Base-by-base conservation (phyloP, 768 basidiomycete genomes). In the Mycena crocata region DNA sequence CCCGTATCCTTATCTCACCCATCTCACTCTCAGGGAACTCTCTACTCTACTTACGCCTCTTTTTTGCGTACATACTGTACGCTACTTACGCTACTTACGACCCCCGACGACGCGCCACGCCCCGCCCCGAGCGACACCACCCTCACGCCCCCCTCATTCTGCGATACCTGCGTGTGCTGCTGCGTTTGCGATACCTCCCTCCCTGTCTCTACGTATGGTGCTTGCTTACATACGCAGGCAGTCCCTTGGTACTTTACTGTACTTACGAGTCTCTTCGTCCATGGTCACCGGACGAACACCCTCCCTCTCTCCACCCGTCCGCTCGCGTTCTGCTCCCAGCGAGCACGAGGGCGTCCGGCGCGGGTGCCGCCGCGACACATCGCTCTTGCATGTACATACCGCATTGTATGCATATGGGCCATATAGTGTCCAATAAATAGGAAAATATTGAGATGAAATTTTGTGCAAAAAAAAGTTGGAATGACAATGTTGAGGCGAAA, bases 1-100 rank as follows among this genome's bases (percentile, higher is more conserved):
- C n/a, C n/a, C n/a, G 40, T 68, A 68, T 68, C 67, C 52, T 60
- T 64, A 68, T 61, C 57, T 49, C 34, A n/a, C n/a, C n/a, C n/a
- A n/a, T n/a, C 55, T 67, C 30, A 60, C 60, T 40, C 39, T 54
- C 35, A 60, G 59, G 51, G n/a, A n/a, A n/a, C n/a, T n/a, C n/a
- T n/a, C n/a, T n/a, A n/a, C n/a, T n/a, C n/a, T 35, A 56, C 61
- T 52, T 24, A 56, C 54, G 45, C 46, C 35, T n/a, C n/a, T n/a
- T n/a, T n/a, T n/a, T n/a, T n/a, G n/a, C n/a, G 24, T 15, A 24
- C 24, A 35, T 52, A 6, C 48, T 31, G 21, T 52, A 49, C 50
- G 39, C 55, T 17, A 21, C 32, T 52, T 35, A 57, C 42, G 56
- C 56, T n/a, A 15, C 46, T 17, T 48, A 50, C 46, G 49, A 28